A percentile compares a stretch with the other conserved stretches of the same genome.
Conservation (phyloP, 768 basidiomycete species). For the Pisolithus sp. region DNA sequence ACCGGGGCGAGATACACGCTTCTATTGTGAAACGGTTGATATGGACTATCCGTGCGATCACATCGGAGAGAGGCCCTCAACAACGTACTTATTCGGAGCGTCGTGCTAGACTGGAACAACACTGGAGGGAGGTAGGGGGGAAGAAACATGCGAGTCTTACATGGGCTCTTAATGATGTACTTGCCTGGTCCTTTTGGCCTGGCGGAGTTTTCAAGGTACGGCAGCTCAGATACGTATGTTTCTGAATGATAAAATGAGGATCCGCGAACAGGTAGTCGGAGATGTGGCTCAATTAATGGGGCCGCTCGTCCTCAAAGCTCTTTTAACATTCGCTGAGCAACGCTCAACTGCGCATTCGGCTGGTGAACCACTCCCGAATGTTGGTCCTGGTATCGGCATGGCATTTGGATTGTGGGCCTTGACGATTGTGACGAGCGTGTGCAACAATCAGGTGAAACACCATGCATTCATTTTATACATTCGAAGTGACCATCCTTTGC, state of each 20-base stretch:
- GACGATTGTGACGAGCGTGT: constrained; percentile 47
- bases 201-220: constrained; percentile 56
- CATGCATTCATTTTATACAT: background rate
- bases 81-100: constrained; percentile 19
- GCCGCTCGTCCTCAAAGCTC: constrained; percentile 53
- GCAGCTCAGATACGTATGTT: background rate
- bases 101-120: constrained; percentile 28
- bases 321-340: constrained; percentile 56
- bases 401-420: constrained; percentile 46
- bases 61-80: constrained; percentile 1
- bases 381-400: constrained; percentile 57
- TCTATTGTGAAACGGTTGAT: constrained; percentile 28
- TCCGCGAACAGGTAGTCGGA: constrained; percentile 41
- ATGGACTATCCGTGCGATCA: constrained; percentile 33
- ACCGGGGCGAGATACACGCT: constrained; percentile 39
- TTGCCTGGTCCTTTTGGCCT: constrained; percentile 55
- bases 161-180: constrained; percentile 55
- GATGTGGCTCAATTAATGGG: constrained; percentile 59
- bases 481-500: background rate
- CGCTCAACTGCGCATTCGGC: constrained; percentile 34
- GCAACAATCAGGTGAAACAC: constrained; percentile 50
- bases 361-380: constrained; percentile 28
- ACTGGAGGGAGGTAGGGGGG: constrained; percentile 43
- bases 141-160: constrained; percentile 45
- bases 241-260: background rate